phyloP scores from a whole-genome alignment of 2,329 filamentous ascomycete species.

The Venturia aucupariae region DNA sequence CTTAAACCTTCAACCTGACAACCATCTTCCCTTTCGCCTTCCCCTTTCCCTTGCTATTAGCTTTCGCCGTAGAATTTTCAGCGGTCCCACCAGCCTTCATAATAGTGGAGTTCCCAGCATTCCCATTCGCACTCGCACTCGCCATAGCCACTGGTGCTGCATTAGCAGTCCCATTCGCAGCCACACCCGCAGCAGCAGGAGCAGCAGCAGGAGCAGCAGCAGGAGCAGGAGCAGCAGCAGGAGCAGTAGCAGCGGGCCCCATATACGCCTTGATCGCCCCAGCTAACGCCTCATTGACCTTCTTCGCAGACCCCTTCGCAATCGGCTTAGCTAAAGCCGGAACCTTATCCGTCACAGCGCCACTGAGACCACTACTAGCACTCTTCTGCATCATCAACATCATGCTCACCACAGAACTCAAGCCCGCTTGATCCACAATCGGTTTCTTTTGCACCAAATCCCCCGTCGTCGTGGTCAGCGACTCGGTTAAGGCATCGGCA shows the following conservation, averaged over 20 bases:
- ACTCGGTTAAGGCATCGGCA: not conserved
- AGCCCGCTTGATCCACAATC: not conserved
- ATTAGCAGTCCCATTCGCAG: not conserved
- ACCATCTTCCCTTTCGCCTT: not conserved
- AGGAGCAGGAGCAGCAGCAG: not conserved
- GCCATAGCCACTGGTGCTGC: not conserved
- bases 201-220: not conserved
- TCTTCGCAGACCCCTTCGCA: not conserved
- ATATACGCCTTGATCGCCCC: constrained; percentile 4
- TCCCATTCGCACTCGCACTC: not conserved
- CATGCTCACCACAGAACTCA: not conserved
- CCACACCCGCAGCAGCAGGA: not conserved
- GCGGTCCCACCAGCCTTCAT: not conserved
- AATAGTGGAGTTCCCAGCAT: not conserved
- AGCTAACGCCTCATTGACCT: not conserved
- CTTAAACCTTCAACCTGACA: not conserved
- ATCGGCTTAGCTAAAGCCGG: not conserved
- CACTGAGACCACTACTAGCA: not conserved
- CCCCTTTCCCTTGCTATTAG: not conserved
- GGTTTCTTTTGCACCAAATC: not conserved
- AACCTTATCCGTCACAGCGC: not conserved
- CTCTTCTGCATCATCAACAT: constrained; percentile 6
- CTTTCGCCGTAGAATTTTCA: not conserved
- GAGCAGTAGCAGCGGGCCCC: not conserved
- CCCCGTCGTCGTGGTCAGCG: not conserved